phyloP scores from a whole-genome alignment of 768 basidiomycete genomes.

The Xerocomus spinulosus region DNA sequence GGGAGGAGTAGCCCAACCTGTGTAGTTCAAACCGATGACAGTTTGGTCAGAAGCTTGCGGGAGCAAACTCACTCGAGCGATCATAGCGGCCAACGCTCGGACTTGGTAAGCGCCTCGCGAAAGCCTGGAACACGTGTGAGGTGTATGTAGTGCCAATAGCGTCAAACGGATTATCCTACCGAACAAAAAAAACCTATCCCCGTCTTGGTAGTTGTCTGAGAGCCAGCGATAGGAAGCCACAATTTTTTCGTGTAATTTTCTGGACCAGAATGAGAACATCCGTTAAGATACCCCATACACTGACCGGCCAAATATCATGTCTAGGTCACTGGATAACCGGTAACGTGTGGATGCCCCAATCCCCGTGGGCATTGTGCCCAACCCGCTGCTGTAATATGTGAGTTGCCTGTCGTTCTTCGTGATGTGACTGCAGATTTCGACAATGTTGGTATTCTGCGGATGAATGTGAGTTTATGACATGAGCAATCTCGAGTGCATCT shows the following conservation, averaged over 20 bases:
- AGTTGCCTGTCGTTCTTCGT: constrained; percentile 33
- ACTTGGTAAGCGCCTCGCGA: constrained; percentile 47
- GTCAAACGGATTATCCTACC: constrained; percentile 28
- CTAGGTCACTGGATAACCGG: constrained; percentile 25
- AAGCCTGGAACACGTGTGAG: constrained; percentile 32
- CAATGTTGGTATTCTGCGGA: constrained; percentile 38
- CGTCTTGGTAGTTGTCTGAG: constrained; percentile 34
- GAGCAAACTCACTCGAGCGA: constrained; percentile 30
- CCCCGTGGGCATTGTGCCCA: constrained; percentile 33
- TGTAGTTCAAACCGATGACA: not conserved
- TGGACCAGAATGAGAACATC: constrained; percentile 7
- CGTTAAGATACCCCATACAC: not conserved
- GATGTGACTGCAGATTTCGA: constrained; percentile 37
- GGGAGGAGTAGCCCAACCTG: constrained; percentile 41
- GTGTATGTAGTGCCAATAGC: not conserved
- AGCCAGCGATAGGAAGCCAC: constrained; percentile 39
- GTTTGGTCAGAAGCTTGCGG: too few relatives aligned
- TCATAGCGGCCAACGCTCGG: constrained; percentile 42
- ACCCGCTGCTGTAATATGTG: constrained; percentile 40
- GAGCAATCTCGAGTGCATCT: not conserved
- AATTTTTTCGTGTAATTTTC: constrained; percentile 35
- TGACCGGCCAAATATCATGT: constrained; percentile 36
- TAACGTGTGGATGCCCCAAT: constrained; percentile 14
- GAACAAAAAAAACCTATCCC: constrained; percentile 40
- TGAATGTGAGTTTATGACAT: not conserved